Conservation (phyloP, 2,329 filamentous ascomycete species). For the Colletotrichum gigasporum region DNA sequence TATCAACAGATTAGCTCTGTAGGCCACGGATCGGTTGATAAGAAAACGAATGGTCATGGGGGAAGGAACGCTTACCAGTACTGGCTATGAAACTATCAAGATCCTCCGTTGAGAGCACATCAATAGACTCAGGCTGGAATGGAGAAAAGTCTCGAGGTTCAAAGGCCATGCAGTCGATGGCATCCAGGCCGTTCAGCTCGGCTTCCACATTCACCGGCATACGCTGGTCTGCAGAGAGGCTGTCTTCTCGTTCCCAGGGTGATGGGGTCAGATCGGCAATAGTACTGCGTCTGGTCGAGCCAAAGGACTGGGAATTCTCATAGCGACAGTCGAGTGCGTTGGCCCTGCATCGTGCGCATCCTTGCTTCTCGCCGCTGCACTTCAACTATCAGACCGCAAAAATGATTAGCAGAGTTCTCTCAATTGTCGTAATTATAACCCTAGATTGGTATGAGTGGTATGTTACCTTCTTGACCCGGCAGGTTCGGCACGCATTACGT, state of each 20-base stretch:
- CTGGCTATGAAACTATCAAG: background rate
- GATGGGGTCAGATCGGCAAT: background rate
- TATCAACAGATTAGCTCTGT: background rate
- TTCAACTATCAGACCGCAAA: background rate
- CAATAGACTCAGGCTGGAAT: background rate
- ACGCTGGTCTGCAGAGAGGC: background rate
- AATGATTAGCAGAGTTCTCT: background rate
- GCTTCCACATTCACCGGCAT: background rate
- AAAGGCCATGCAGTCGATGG: background rate
- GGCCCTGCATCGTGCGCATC: background rate
- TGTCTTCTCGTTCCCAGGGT: background rate
- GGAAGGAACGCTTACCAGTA: background rate
- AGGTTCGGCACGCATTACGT: background rate
- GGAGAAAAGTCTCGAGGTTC: background rate
- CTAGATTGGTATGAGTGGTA: too few species aligned
- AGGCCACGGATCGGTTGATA: background rate
- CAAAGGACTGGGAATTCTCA: background rate
- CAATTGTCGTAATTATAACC: background rate
- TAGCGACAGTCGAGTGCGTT: background rate
- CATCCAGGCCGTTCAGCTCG: background rate
- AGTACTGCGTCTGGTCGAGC: background rate
- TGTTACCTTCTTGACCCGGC: background rate
- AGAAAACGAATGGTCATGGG: too few species aligned
- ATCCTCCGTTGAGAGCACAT: background rate
- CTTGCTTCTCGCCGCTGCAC: background rate